Conservation (phyloP, 78 protist species). For the Chrysochromulina parva region DNA sequence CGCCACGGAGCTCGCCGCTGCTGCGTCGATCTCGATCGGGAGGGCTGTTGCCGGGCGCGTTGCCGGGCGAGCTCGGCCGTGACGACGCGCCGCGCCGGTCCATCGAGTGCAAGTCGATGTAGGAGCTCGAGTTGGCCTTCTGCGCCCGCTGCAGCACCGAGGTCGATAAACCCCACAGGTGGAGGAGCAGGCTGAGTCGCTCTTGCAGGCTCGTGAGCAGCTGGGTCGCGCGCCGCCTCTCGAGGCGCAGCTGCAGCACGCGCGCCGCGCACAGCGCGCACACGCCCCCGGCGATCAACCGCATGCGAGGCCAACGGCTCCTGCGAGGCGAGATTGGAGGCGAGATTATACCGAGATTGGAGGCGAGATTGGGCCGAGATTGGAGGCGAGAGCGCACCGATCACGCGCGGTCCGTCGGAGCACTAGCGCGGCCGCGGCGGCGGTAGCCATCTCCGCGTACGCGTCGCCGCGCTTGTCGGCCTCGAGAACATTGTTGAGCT, state of each 20-base stretch:
- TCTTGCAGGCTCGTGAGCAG: background rate
- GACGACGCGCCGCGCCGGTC: background rate
- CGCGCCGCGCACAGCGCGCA: background rate
- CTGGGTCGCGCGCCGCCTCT: background rate
- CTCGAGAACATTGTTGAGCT: background rate
- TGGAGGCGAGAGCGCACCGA: too few relatives aligned
- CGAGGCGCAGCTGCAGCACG: background rate
- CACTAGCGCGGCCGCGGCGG: background rate
- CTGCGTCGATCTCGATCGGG: too few relatives aligned
- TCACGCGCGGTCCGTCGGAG: too few relatives aligned
- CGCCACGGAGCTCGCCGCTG: too few relatives aligned
- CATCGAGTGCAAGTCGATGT: background rate
- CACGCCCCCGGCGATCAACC: too few relatives aligned
- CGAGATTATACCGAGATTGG: too few relatives aligned
- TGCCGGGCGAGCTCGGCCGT: too few relatives aligned
- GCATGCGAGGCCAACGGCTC: too few relatives aligned
- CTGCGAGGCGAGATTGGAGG: too few relatives aligned
- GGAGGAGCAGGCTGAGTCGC: background rate
- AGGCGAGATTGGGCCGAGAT: too few relatives aligned
- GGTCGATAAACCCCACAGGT: background rate
- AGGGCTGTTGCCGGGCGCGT: too few relatives aligned
- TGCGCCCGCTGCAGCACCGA: constrained; percentile 12
- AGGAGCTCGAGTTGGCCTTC: background rate
- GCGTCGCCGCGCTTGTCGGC: background rate
- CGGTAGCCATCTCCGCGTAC: background rate